Percentiles rank a stretch among this genome's conserved stretches.
Evolutionary conservation across 352 stramenopile genomes (phyloP).

Genomic region (Pythium plurisporium): DNA sequence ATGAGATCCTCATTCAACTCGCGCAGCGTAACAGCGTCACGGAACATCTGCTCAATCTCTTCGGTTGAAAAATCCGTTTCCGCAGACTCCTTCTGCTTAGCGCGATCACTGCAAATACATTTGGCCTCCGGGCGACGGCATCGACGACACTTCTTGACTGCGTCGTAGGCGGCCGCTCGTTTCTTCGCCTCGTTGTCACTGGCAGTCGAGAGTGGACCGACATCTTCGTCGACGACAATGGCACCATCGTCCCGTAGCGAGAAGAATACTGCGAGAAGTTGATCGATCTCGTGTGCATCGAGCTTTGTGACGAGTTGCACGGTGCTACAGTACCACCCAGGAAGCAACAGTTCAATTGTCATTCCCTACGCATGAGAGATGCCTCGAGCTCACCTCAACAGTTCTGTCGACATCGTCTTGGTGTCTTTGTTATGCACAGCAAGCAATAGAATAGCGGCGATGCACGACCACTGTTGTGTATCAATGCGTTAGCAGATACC

Average conservation of each 20-base stretch:
- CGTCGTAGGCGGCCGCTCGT: conserved; percentile 8
- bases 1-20: conserved; percentile 73
- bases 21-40: conserved; percentile 60
- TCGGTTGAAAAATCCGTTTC: conserved; percentile 39
- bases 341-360: too few species aligned
- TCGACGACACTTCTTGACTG: conserved; percentile 57
- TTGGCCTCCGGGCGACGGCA: conserved; percentile 58
- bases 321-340: too few species aligned
- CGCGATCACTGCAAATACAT: conserved; percentile 44
- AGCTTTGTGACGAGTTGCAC: conserved; percentile 45
- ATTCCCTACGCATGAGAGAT: too few species aligned
- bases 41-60: conserved; percentile 62
- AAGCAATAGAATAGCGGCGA: conserved; percentile 61
- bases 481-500: too few species aligned
- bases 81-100: neutral
- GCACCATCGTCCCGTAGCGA: conserved; percentile 49
- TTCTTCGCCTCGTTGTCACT: conserved; percentile 16
- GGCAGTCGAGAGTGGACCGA: conserved; percentile 24
- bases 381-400: conserved; percentile 31
- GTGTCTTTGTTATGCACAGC: conserved; percentile 50
- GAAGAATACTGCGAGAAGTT: conserved; percentile 70
- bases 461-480: conserved; percentile 61
- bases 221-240: conserved; percentile 57
- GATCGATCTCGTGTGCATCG: conserved; percentile 51
- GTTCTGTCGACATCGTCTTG: conserved; percentile 30